Evolutionary conservation across 1,284 basidiomycete genomes (phyloP).

Genomic region (Anthracocystis walkeri): DNA sequence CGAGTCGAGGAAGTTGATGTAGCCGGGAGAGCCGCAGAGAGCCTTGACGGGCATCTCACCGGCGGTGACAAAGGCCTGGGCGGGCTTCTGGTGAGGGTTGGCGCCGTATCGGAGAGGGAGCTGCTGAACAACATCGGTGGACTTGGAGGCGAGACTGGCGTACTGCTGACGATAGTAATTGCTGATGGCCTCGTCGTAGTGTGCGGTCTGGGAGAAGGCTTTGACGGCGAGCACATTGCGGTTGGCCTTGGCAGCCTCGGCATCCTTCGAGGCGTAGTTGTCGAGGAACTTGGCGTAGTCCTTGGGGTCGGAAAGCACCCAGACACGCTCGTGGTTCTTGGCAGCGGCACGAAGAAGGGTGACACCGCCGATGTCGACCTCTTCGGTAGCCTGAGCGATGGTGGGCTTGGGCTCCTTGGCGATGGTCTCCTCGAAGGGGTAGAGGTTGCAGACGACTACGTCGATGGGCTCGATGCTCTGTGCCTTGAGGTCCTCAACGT

Average conservation of each 20-base stretch:
- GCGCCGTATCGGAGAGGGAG: slow-evolving; percentile 93
- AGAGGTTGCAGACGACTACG: slow-evolving; percentile 87
- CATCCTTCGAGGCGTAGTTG: slow-evolving; percentile 75
- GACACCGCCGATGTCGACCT: slow-evolving; percentile 98
- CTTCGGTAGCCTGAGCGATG: slow-evolving; percentile 91
- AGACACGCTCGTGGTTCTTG: slow-evolving; percentile 86
- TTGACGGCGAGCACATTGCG: slow-evolving; percentile 90
- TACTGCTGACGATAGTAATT: slow-evolving; percentile 98
- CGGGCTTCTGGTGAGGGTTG: slow-evolving; percentile 98
- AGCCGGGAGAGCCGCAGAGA: slow-evolving; percentile 93
- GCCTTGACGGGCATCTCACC: slow-evolving; percentile 95
- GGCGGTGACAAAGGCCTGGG: slow-evolving; percentile 91
- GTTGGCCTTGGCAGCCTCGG: slow-evolving; percentile 74
- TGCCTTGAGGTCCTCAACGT: slow-evolving; percentile 62
- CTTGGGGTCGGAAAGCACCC: slow-evolving; percentile 89
- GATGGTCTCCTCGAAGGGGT: slow-evolving; percentile 92
- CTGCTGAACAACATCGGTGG: slow-evolving; percentile 71
- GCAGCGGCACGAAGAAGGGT: slow-evolving; percentile 97
- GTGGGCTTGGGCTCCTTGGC: slow-evolving; percentile 84
- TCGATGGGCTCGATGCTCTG: slow-evolving; percentile 65
- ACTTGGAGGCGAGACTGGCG: slow-evolving; percentile 76
- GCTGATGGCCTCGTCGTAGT: slow-evolving; percentile 94
- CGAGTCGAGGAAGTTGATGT: slow-evolving; percentile 98
- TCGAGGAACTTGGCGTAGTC: slow-evolving; percentile 88
- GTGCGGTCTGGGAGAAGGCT: slow-evolving; percentile 95